Percentiles rank a stretch among this genome's conserved stretches.
These are phyloP conservation scores for Alternaria arbusti DNA, from an alignment of 2,329 filamentous ascomycete species.

Conservation along the genomic window DNA sequence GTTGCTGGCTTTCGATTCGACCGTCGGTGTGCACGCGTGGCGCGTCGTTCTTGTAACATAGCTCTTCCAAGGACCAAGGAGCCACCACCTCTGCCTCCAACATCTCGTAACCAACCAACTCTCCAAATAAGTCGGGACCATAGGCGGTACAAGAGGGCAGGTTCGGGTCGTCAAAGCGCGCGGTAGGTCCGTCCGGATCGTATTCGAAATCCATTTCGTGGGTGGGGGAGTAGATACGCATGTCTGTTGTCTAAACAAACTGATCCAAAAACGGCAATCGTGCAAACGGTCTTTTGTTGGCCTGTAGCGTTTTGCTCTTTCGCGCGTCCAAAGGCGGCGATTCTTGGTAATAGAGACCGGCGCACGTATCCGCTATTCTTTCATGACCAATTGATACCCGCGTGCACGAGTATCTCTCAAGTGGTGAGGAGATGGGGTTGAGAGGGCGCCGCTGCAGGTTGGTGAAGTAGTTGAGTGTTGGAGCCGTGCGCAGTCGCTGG, in stretches of 20 bases:
- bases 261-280: not conserved
- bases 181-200: not conserved
- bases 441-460: not conserved
- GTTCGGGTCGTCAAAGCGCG: not conserved
- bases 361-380: not conserved
- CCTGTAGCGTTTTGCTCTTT: not conserved
- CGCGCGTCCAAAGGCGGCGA: not conserved
- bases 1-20: slow-evolving; percentile 5
- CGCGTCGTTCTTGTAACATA: slow-evolving; percentile 1
- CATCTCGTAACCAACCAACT: not conserved
- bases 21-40: slow-evolving; percentile 5
- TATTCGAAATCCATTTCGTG: not conserved
- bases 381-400: not conserved
- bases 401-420: not conserved
- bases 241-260: not conserved
- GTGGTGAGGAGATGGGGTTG: not conserved
- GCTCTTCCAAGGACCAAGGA: slow-evolving; percentile 3
- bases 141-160: not conserved
- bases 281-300: slow-evolving; percentile 14
- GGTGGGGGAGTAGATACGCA: not conserved
- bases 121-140: not conserved
- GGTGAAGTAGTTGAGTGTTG: not conserved
- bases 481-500: not conserved
- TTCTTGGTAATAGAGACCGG: not conserved
- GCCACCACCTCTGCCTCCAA: not conserved